phyloP scores from a whole-genome alignment of 129 eudicot genomes.

The Flaveria linearis region DNA sequence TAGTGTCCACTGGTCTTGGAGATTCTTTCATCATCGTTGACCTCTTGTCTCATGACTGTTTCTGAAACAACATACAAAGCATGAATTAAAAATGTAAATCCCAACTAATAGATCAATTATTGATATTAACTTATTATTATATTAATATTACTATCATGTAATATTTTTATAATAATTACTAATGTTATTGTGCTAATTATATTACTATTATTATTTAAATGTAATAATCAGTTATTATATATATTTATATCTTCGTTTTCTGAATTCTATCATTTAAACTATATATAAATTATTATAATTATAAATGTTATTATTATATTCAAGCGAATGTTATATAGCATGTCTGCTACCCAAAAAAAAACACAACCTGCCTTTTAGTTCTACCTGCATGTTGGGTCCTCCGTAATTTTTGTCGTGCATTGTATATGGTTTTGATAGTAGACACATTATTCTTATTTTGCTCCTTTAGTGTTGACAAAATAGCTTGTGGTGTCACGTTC shows the following conservation, averaged over 20 bases:
- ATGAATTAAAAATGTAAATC: background rate
- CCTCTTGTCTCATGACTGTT: slow-evolving; percentile 39
- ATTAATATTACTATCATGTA: background rate
- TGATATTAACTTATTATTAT: background rate
- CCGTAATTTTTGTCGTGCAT: slow-evolving; percentile 9
- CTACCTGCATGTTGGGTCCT: slow-evolving; percentile 16
- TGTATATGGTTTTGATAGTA: slow-evolving; percentile 11
- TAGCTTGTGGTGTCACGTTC: slow-evolving; percentile 21
- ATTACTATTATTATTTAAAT: background rate
- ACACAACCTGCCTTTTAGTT: background rate
- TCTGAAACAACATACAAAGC: slow-evolving; percentile 15
- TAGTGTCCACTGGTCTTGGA: slow-evolving; percentile 4
- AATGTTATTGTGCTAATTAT: background rate
- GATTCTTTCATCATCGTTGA: slow-evolving; percentile 33
- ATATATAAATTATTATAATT: background rate
- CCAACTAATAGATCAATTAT: background rate
- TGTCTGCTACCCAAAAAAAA: background rate
- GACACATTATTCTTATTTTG: slow-evolving; percentile 19
- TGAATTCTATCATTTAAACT: background rate
- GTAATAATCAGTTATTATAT: background rate
- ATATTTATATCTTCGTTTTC: background rate
- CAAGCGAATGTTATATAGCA: background rate
- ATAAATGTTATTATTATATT: background rate
- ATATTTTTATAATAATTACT: background rate
- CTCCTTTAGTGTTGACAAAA: slow-evolving; percentile 16